Conservation (phyloP, 768 basidiomycete species). For the Boletus tomentosulus region DNA sequence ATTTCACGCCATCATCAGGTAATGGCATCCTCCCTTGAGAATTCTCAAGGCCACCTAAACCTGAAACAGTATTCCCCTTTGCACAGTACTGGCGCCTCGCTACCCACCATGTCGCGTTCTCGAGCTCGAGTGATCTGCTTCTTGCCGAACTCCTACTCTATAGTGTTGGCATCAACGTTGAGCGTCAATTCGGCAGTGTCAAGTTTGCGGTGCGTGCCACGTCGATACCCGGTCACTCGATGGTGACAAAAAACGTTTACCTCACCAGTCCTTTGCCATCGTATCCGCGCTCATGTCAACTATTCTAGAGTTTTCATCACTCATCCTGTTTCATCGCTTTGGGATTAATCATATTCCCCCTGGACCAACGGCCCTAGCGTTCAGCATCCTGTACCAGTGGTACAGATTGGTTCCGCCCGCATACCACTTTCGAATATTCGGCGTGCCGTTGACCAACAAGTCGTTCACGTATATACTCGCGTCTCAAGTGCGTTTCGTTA, state of each 20-base stretch:
- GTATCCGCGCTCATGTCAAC: slow-evolving; percentile 65
- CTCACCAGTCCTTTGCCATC: slow-evolving; percentile 66
- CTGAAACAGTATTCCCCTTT: slow-evolving; percentile 28
- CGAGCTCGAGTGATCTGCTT: slow-evolving; percentile 83
- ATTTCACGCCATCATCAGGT: slow-evolving; percentile 90
- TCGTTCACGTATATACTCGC: slow-evolving; percentile 68
- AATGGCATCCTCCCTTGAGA: slow-evolving; percentile 11
- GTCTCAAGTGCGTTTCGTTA: slow-evolving; percentile 50
- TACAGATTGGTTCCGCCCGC: slow-evolving; percentile 69
- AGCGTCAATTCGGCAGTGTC: slow-evolving; percentile 80
- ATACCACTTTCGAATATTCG: slow-evolving; percentile 76
- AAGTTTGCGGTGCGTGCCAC: slow-evolving; percentile 75
- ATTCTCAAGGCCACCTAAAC: slow-evolving; percentile 22
- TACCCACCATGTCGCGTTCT: slow-evolving; percentile 69
- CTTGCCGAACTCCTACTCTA: slow-evolving; percentile 72
- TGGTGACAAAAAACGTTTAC: slow-evolving; percentile 5
- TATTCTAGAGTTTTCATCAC: slow-evolving; percentile 58
- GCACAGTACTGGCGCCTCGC: slow-evolving; percentile 82
- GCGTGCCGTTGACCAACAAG: slow-evolving; percentile 73
- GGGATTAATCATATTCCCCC: slow-evolving; percentile 73
- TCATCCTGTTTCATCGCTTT: slow-evolving; percentile 61
- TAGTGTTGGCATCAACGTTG: slow-evolving; percentile 64
- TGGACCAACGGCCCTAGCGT: slow-evolving; percentile 72
- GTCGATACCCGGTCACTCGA: neutral
- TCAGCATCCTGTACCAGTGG: slow-evolving; percentile 82